These are phyloP conservation scores for Dictyostelium discoideum DNA, from an alignment of 78 protist genomes.

Conservation along the genomic window DNA sequence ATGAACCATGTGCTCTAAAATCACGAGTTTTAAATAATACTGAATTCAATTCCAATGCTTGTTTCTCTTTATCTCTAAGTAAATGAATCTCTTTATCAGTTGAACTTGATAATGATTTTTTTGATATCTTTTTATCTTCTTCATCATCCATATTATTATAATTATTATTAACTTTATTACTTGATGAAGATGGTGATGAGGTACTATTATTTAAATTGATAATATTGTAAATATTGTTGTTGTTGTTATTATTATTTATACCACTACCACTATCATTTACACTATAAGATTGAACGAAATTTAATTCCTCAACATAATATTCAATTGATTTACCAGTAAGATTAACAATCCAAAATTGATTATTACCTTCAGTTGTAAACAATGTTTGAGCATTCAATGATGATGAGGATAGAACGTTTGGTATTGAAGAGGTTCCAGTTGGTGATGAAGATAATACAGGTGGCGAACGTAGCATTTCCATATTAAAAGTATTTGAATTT, in stretches of 20 bases:
- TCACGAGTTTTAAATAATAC: slow-evolving; percentile 66
- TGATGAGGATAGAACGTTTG: slow-evolving; percentile 12
- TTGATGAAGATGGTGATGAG: not conserved
- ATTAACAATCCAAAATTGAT: slow-evolving; percentile 66
- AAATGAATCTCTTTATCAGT: not conserved
- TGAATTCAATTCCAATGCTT: slow-evolving; percentile 41
- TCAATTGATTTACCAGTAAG: slow-evolving; percentile 68
- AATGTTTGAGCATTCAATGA: slow-evolving; percentile 21
- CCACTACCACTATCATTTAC: slow-evolving; percentile 7
- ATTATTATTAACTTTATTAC: not conserved
- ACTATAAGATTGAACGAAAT: slow-evolving; percentile 24
- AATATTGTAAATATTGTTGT: too few species aligned
- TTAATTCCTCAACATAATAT: slow-evolving; percentile 66
- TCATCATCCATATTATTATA: not conserved
- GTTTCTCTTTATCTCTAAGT: slow-evolving; percentile 34
- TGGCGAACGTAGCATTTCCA: not conserved
- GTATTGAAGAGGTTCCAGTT: not conserved
- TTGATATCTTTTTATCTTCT: slow-evolving; percentile 6
- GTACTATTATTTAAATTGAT: too few species aligned
- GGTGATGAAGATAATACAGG: not conserved
- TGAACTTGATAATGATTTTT: not conserved
- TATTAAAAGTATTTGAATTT: not conserved
- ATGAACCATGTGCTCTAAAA: slow-evolving; percentile 57
- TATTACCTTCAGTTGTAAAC: slow-evolving; percentile 55
- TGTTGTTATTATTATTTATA: not conserved